phyloP scores from a whole-genome alignment of 306 rosid species.

The Castanopsis chinensis region DNA sequence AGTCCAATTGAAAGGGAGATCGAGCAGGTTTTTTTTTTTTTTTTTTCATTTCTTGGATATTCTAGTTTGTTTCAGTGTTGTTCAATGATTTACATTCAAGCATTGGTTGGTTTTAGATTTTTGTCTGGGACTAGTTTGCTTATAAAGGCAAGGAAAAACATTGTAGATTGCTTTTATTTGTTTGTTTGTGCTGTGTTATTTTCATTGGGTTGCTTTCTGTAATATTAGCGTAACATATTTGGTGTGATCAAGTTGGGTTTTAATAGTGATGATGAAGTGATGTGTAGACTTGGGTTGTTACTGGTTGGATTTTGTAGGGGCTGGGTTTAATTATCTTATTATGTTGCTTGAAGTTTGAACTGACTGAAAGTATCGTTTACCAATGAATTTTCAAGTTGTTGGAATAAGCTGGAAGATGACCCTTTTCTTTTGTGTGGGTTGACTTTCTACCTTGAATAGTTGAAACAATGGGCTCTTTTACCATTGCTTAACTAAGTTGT shows the following conservation, averaged over 20 bases:
- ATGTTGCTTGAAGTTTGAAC: not conserved
- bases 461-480: not conserved
- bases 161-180: too few relatives aligned
- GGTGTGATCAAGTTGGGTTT: not conserved
- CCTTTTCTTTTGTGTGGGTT: not conserved
- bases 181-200: not conserved
- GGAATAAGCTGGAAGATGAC: slow-evolving; percentile 2
- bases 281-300: not conserved
- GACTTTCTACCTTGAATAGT: not conserved
- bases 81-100: slow-evolving; percentile 7
- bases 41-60: slow-evolving; percentile 4
- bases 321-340: not conserved
- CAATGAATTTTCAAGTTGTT: not conserved
- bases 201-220: not conserved
- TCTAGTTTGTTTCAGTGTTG: not conserved
- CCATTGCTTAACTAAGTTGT: too few relatives aligned
- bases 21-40: slow-evolving; percentile 62
- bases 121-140: too few relatives aligned
- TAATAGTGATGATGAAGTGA: not conserved
- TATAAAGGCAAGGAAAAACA: too few relatives aligned
- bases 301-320: too few relatives aligned
- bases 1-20: slow-evolving; percentile 84
- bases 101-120: not conserved
- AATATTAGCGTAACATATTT: not conserved
- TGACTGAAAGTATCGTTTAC: slow-evolving; percentile 4